Evolutionary conservation across 208 protist species (phyloP).

Genomic region (Phytomonas sp.): DNA sequence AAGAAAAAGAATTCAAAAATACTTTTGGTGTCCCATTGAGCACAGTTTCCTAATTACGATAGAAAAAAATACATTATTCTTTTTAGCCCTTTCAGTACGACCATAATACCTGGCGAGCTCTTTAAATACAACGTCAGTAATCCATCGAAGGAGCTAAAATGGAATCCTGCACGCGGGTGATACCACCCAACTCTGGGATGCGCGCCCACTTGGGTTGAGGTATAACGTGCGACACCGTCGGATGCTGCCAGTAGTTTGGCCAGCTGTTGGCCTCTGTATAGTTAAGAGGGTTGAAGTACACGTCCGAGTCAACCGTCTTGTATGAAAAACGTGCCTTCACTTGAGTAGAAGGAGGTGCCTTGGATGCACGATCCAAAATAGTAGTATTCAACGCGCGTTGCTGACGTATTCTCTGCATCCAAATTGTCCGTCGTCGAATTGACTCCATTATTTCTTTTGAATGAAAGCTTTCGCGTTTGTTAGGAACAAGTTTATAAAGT

Average conservation of each 20-base stretch:
- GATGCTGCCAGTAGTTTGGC: constrained; percentile 89
- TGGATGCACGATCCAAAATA: constrained; percentile 28
- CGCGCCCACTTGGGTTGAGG: constrained; percentile 68
- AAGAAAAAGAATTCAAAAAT: constrained; percentile 6
- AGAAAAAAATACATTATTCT: not conserved
- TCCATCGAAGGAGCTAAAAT: constrained; percentile 36
- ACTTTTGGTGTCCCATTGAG: not conserved
- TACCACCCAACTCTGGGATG: constrained; percentile 70
- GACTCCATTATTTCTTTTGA: constrained; percentile 66
- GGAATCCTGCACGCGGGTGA: constrained; percentile 74
- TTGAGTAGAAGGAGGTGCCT: constrained; percentile 7
- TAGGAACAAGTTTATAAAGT: constrained; percentile 82
- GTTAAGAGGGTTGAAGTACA: constrained; percentile 65
- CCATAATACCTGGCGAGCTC: not conserved
- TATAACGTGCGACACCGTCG: constrained; percentile 62
- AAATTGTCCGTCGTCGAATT: constrained; percentile 74
- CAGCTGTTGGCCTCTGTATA: constrained; percentile 63
- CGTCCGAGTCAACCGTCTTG: constrained; percentile 56
- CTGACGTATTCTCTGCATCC: constrained; percentile 70
- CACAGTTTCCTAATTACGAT: not conserved
- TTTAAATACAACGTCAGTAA: constrained; percentile 30
- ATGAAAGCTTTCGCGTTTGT: constrained; percentile 67
- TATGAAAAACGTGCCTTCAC: constrained; percentile 50
- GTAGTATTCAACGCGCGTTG: constrained; percentile 72
- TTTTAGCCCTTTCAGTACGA: not conserved